A percentile compares a stretch with the other conserved stretches of the same genome.
Evolutionary conservation across 2,329 filamentous ascomycete genomes (phyloP).

Genomic region (Didymella pinodella): DNA sequence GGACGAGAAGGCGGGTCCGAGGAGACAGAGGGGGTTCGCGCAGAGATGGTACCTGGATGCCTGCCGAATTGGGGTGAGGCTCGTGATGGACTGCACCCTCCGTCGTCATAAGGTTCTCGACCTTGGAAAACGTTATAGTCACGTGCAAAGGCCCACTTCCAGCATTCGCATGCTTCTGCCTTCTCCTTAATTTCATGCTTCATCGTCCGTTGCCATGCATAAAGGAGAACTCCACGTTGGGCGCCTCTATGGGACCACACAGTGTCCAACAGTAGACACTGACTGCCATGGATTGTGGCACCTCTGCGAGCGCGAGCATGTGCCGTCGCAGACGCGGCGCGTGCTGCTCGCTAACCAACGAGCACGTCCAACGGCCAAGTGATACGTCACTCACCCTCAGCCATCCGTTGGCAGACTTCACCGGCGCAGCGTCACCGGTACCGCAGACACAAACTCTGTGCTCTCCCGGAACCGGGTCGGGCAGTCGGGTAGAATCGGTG

Average conservation of each 20-base stretch:
- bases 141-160: constrained; percentile 17
- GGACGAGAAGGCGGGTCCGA: constrained; percentile 18
- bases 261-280: neutral
- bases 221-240: constrained; percentile 28
- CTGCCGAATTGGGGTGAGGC: constrained; percentile 30
- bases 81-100: constrained; percentile 31
- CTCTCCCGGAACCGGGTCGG: constrained; percentile 12
- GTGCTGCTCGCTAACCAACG: constrained; percentile 18
- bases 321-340: constrained; percentile 11
- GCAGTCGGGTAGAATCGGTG: constrained; percentile 20
- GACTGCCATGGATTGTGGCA: constrained; percentile 2
- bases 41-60: constrained; percentile 16
- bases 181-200: constrained; percentile 36
- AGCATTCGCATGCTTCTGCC: constrained; percentile 10
- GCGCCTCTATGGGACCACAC: neutral
- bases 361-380: constrained; percentile 4
- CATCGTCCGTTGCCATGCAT: constrained; percentile 27
- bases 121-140: constrained; percentile 10
- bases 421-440: constrained; percentile 7
- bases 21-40: constrained; percentile 11
- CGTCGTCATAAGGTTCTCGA: constrained; percentile 34
- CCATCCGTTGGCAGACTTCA: constrained; percentile 5
- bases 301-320: constrained; percentile 2
- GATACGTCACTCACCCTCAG: constrained; percentile 19
- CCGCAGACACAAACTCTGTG: constrained; percentile 4